A percentile compares a stretch with the other conserved stretches of the same genome.
phyloP scores from a whole-genome alignment of 768 basidiomycete species.

The Collybia sp. region DNA sequence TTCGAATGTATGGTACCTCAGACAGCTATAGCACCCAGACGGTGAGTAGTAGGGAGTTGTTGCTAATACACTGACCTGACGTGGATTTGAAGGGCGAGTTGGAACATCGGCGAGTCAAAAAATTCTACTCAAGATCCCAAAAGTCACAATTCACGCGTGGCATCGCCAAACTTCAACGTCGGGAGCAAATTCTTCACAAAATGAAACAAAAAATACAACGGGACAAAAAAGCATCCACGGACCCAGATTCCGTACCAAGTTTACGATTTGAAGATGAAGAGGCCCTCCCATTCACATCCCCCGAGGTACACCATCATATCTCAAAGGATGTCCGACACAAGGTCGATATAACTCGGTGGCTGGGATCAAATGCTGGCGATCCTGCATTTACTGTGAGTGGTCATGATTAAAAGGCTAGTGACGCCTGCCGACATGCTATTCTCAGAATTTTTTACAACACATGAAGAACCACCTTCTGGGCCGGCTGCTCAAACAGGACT shows the following conservation, averaged over 20 bases:
- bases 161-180: constrained; percentile 15
- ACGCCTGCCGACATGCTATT: background rate
- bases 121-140: constrained; percentile 24
- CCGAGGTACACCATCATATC: constrained; percentile 15
- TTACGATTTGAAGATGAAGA: constrained; percentile 6
- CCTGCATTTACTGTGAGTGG: constrained; percentile 18
- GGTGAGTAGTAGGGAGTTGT: constrained; percentile 12
- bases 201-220: constrained; percentile 1
- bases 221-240: background rate
- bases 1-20: constrained; percentile 18
- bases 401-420: background rate
- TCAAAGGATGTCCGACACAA: constrained; percentile 9
- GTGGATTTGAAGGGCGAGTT: constrained; percentile 27
- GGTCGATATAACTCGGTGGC: constrained; percentile 1
- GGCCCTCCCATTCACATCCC: constrained; percentile 7
- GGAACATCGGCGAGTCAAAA: constrained; percentile 29
- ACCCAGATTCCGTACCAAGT: background rate
- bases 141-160: constrained; percentile 18
- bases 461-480: constrained; percentile 20
- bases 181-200: constrained; percentile 7
- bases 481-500: constrained; percentile 5
- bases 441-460: constrained; percentile 20
- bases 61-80: background rate
- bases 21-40: constrained; percentile 26
- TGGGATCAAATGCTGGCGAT: constrained; percentile 11